These are phyloP conservation scores for Penicillium olsonii DNA, from an alignment of 2,329 filamentous ascomycete genomes.

Conservation along the genomic window DNA sequence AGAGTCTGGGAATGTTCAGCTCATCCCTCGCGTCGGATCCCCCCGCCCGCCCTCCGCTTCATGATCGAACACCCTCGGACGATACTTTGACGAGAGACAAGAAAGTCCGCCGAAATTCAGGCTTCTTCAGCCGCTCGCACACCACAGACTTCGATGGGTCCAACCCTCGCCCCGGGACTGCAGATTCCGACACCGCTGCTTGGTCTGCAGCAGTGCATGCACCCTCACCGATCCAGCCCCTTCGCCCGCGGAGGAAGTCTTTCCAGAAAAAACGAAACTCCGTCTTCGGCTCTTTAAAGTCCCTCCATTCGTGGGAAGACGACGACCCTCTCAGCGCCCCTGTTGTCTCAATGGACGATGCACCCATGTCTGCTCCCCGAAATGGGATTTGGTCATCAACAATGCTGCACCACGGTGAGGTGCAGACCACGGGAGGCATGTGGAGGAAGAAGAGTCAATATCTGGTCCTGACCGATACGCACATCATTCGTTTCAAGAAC, in stretches of 20 bases:
- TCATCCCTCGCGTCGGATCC: constrained; percentile 26
- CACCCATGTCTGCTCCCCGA: constrained; percentile 39
- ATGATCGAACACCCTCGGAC: constrained; percentile 41
- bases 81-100: constrained; percentile 36
- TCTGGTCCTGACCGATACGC: constrained; percentile 68
- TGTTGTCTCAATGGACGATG: constrained; percentile 52
- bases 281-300: constrained; percentile 61
- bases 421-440: constrained; percentile 69
- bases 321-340: constrained; percentile 56
- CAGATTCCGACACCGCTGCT: constrained; percentile 28
- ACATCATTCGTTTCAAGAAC: constrained; percentile 68
- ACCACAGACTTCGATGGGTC: constrained; percentile 27
- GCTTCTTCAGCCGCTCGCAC: constrained; percentile 37
- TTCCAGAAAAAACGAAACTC: constrained; percentile 54
- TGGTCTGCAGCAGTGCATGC: constrained; percentile 25
- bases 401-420: constrained; percentile 68
- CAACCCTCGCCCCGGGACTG: constrained; percentile 30
- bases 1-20: constrained; percentile 37
- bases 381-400: constrained; percentile 43
- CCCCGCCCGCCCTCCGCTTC: constrained; percentile 23
- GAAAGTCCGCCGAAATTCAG: constrained; percentile 39
- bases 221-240: constrained; percentile 27
- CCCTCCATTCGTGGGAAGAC: constrained; percentile 54
- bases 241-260: constrained; percentile 44
- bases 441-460: constrained; percentile 74